These are phyloP conservation scores for Stereum hirsutum DNA, from an alignment of 1,284 basidiomycete genomes.

Conservation along the genomic window DNA sequence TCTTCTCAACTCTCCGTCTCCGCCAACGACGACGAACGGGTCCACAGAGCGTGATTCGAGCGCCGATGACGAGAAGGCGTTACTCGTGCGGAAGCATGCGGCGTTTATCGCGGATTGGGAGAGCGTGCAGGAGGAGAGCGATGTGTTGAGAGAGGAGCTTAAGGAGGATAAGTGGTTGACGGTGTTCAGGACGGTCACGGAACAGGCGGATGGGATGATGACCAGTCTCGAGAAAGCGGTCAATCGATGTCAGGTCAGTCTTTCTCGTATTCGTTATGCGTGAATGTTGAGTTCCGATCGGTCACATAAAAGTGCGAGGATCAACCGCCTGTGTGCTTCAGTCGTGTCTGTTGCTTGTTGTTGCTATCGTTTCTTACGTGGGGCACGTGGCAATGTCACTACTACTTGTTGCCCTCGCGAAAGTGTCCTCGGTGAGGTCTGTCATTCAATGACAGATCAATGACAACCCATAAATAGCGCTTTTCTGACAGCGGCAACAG, in stretches of 20 bases:
- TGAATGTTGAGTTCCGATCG: no score
- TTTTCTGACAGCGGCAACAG: no score
- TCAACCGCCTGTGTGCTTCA: no score
- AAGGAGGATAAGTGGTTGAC: constrained; percentile 95
- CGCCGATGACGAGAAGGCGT: constrained; percentile 31
- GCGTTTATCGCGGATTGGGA: constrained; percentile 71
- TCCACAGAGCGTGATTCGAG: neutral
- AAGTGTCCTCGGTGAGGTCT: no score
- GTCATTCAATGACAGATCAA: no score
- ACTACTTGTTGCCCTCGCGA: no score
- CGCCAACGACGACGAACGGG: constrained; percentile 36
- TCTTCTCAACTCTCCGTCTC: constrained; percentile 33
- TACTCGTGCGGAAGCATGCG: constrained; percentile 63
- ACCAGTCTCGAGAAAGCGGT: constrained; percentile 87
- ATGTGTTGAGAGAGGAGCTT: constrained; percentile 79
- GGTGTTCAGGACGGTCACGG: constrained; percentile 87
- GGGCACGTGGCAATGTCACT: no score
- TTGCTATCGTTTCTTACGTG: no score
- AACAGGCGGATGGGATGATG: constrained; percentile 97
- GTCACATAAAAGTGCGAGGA: no score
- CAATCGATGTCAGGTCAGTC: constrained; percentile 67
- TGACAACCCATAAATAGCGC: no score
- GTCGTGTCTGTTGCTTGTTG: no score
- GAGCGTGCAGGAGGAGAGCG: constrained; percentile 70
- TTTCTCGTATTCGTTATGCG: constrained; percentile 5